Evolutionary conservation across 305 asterid species (phyloP), one percentile per base, ranked within the genome.

Genomic region (Nicotiana rustica): DNA sequence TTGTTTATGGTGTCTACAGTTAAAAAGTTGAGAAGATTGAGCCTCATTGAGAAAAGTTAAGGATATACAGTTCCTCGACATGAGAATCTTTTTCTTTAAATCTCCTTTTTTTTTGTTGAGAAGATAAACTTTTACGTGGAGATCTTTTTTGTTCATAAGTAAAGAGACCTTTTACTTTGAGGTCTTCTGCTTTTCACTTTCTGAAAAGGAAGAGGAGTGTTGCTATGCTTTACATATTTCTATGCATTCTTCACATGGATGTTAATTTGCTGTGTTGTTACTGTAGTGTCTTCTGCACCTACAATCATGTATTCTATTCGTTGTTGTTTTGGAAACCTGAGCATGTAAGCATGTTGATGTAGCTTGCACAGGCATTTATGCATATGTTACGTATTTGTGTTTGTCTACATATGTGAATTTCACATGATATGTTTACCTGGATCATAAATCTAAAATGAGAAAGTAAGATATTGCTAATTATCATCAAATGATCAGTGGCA

Each of bases 1-100:
- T 81, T 75, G 38, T 68, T 71, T 70, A 61, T 35, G 73, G 29
- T 81, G 65, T 44, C 66, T 78, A 80, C 61, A 71, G 44, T 25
- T 49, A 14, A 52, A 49, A 75, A 44, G 44, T 14, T 17, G 17
- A 52, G 80, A 52, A 13, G 65, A 75, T 52, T 29, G 47, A 52
- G 80, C 80, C 31, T 29, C 80, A 52, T 75, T 8, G 47, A 49
- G 25, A 75, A 71, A 75, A 52, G 10, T 75, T 73, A 19, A 75
- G 65, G 31, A 52, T 55, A 52, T 29, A 75, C 41, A 75, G 66
- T 55, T 75, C 1, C 10, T 60, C 12, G 41, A 73, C 80, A 55
- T 44, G 52, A 44, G 13, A 44, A 44, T 44, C 52, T 44, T 44
- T 44, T 44, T 2, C 52, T 44, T 44, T 8, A 3, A 44, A 44